These are phyloP conservation scores for Eucalyptus polybractea DNA, from an alignment of 345 rosid species.

Conservation along the genomic window DNA sequence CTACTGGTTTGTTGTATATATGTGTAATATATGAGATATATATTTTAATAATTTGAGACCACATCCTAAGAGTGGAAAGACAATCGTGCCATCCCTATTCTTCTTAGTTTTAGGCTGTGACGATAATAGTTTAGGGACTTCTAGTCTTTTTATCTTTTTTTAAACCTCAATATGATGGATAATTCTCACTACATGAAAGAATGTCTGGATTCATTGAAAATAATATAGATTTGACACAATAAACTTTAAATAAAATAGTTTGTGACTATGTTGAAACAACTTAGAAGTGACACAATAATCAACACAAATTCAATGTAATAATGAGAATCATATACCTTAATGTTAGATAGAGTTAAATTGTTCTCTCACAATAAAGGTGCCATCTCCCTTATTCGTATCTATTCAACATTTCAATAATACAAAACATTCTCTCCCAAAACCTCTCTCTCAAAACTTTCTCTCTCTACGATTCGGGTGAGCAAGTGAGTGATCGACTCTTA, in stretches of 20 bases:
- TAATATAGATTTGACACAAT: no score
- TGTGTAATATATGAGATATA: no score
- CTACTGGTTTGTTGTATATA: no score
- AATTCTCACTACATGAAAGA: neutral
- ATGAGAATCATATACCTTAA: neutral
- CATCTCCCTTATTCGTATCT: no score
- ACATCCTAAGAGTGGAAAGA: neutral
- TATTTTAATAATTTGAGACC: neutral
- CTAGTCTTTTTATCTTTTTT: neutral
- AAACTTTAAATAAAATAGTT: neutral
- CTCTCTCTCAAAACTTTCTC: no score
- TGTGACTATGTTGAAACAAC: neutral
- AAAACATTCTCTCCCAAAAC: no score
- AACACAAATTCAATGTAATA: neutral
- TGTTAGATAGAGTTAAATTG: neutral
- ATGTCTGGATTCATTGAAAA: neutral
- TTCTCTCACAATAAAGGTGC: neutral
- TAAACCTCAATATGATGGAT: no score
- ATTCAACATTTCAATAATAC: no score
- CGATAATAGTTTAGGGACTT: neutral
- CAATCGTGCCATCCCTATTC: rapidly evolving
- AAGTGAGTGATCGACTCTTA: no score
- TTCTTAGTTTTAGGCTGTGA: neutral
- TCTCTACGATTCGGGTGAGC: no score
- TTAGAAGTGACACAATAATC: neutral